A percentile compares a stretch with the other conserved stretches of the same genome.
Evolutionary conservation across 805 yeast species (phyloP).

Genomic region (Tetrapisispora fleetii): DNA sequence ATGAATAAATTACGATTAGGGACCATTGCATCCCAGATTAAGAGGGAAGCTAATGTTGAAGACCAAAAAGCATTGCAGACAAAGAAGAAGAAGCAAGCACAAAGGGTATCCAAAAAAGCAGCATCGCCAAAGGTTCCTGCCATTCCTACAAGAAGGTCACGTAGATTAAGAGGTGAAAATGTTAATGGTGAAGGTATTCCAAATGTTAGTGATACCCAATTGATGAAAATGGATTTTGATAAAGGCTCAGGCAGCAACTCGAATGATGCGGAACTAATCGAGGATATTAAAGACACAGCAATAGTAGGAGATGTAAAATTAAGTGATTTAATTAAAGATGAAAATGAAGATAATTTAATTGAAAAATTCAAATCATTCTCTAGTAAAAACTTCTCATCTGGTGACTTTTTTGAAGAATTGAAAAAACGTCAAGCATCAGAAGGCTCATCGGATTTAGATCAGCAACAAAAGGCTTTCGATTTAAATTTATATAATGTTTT

Average conservation of each 20-base stretch:
- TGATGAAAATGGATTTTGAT: slow-evolving; percentile 12
- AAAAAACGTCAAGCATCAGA: slow-evolving; percentile 29
- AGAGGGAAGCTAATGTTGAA: slow-evolving; percentile 34
- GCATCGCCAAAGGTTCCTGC: slow-evolving; percentile 15
- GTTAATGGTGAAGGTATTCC: slow-evolving; percentile 36
- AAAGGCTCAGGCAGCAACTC: not conserved
- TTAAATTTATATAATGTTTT: slow-evolving; percentile 44
- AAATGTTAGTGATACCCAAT: slow-evolving; percentile 18
- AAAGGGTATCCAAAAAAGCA: slow-evolving; percentile 5
- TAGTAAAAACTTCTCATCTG: slow-evolving; percentile 42
- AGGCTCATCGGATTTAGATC: slow-evolving; percentile 31
- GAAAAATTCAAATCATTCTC: slow-evolving; percentile 25
- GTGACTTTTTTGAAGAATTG: slow-evolving; percentile 57
- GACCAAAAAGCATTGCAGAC: slow-evolving; percentile 22
- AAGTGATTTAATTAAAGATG: slow-evolving; percentile 43
- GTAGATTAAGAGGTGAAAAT: slow-evolving; percentile 64
- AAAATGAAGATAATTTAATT: slow-evolving; percentile 28
- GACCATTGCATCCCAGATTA: slow-evolving; percentile 43
- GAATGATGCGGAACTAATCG: slow-evolving; percentile 27
- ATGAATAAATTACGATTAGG: slow-evolving; percentile 62
- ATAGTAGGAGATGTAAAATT: slow-evolving; percentile 57
- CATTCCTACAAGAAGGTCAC: slow-evolving; percentile 63
- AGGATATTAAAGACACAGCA: slow-evolving; percentile 44
- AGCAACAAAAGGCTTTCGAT: slow-evolving; percentile 44
- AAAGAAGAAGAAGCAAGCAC: slow-evolving; percentile 17